Base-by-base conservation (phyloP, 192 early-diverging fungal genomes). In the Coemansia sp. region DNA sequence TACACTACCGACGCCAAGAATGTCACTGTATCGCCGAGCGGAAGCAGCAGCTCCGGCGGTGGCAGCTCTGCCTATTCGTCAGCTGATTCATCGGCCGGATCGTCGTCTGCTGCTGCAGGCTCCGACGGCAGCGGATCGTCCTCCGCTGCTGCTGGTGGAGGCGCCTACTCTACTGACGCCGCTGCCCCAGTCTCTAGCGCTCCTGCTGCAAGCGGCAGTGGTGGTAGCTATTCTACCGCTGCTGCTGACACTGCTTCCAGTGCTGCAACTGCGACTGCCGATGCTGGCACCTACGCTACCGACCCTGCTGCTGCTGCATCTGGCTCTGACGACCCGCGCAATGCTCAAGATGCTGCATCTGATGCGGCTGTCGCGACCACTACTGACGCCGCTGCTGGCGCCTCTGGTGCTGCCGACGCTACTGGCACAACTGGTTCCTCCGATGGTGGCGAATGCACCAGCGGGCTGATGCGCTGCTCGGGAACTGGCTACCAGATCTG, bases 401-500 rank as follows among this genome's bases (percentile, higher is more conserved):
- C 29, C 15, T 7, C 28, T 6, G 53, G 53, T 1, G 46, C 61
- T 52, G 29, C 46, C 16, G 45, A 30, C 23, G 31, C 28, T 34
- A 33, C 61, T n/a, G 43, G 10, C 0, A n/a, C 40, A 21, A 7
- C 8, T 48, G 34, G 23, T 31, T 15, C 15, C 31, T 20, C 26
- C 20, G 29, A 2, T 2, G 26, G 59, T 37, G 64, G 56, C 21
- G 21, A 34, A 31, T 74, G 72, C 48, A 60, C 57, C 4, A 51
- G 42, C 40, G 72, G 72, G 1, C 30, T 61, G 7, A 64, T 74
- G 72, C 72, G 42, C 18, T 74, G 72, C 72, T 68, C 66, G 43
- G 66, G 66, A 35, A 20, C 26, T 8, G 64, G 72, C 45, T 74
- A 74, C 40, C 66, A 74, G 61, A 64, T 74, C 61, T 74, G 72